Conservation (phyloP, 2,329 filamentous ascomycete genomes). For the Exserohilum turcica region DNA sequence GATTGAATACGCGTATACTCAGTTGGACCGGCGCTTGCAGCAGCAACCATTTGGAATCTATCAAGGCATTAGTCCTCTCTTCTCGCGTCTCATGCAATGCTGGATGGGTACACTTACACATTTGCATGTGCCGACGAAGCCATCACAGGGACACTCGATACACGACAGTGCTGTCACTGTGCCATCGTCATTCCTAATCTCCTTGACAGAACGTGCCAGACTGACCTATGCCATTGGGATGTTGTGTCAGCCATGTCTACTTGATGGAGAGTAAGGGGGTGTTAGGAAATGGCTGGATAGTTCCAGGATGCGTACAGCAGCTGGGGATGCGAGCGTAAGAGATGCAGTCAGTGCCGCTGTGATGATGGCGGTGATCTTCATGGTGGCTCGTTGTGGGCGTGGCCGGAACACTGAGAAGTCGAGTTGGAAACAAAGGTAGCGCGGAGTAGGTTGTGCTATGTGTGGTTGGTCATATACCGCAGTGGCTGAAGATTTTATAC, state of each 20-base stretch:
- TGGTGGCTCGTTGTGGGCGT: neutral
- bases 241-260: neutral
- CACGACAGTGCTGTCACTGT: conserved; percentile 17
- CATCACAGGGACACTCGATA: conserved; percentile 34
- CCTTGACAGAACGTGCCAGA: conserved; percentile 27
- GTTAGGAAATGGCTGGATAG: neutral
- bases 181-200: conserved; percentile 19
- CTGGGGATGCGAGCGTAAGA: conserved; percentile 30
- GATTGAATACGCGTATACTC: neutral
- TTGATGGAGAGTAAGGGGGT: no score
- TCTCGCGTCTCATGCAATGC: neutral
- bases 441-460: no score
- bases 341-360: conserved; percentile 22
- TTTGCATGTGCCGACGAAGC: conserved; percentile 25
- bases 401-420: no score
- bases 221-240: conserved; percentile 19
- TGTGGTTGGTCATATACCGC: no score
- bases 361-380: conserved; percentile 35
- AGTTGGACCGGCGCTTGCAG: conserved; percentile 14
- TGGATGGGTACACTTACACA: conserved; percentile 27
- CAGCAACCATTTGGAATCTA: conserved; percentile 41
- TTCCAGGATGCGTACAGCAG: conserved; percentile 22
- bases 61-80: neutral
- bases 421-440: neutral
- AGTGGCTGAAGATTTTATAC: no score